Evolutionary conservation across 2,329 filamentous ascomycete species (phyloP), one percentile per base, ranked within the genome.

Genomic region (Salinomyces thailandicus): DNA sequence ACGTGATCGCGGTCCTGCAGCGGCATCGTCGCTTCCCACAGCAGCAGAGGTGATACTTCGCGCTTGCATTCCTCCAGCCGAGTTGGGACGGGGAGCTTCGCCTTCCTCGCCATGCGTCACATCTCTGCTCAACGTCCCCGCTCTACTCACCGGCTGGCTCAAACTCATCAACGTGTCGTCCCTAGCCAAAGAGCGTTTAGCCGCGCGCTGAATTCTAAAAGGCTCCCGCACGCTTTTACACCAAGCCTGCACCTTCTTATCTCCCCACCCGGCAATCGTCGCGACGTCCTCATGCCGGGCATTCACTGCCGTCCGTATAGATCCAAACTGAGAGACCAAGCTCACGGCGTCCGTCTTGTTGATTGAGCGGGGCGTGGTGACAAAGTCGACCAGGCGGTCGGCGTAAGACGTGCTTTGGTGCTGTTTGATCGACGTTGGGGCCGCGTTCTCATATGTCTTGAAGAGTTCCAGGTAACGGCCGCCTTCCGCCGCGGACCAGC

Each of bases 301-400:
- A 58, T 95, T 95, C 41, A 96, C 70, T 0, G 89, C 89, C 24
- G 81, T 83, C 48, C 79, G 77, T 39, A 98, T 63, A 47, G 84
- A 93, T 16, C 91, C 91, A 65, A 96, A 98, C 34, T 85, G 86
- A 48, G 84, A 83, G 22, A 96, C 86, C 34, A 98, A 64, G 18
- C 84, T 82, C 7, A 95, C 77, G 0, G 91, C 86, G 62, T 98
- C 91, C 1, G 86, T 86, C 61, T 94, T 95, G 63, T 96, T 96
- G 55, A 98, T 77, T 44, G 80, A 84, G 39, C 87, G 70, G 2
- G 91, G 89, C 2, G 85, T 79, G 0, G 91, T 98, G 35, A 95
- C 79, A 53, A 98, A 95, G 48, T 95, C 89, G 6, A 91, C 79
- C 41, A 98, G 71, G 41, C 81, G 81, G 51, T 95, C 87, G 5